Evolutionary conservation across 345 rosid genomes (phyloP).

Genomic region (Limnanthes douglasii): DNA sequence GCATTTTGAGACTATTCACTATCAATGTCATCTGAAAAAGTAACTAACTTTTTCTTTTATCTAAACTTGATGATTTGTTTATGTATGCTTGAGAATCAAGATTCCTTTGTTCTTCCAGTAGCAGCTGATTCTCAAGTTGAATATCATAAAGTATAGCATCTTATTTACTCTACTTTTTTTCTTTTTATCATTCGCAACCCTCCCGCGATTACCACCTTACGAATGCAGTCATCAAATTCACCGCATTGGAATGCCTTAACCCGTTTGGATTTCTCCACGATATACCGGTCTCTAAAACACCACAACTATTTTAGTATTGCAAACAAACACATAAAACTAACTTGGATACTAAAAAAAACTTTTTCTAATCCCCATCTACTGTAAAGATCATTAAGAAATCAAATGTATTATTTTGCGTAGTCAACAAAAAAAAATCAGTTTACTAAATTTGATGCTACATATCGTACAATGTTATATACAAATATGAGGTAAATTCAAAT

Average conservation of each 20-base stretch:
- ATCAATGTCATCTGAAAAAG: constrained; percentile 15
- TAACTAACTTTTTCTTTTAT: too few relatives aligned
- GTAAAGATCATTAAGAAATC: too few relatives aligned
- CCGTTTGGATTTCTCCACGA: constrained; percentile 93
- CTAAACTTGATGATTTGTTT: too few relatives aligned
- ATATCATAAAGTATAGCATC: constrained; percentile 98
- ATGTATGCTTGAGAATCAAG: too few relatives aligned
- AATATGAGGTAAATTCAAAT: too few relatives aligned
- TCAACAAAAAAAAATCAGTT: too few relatives aligned
- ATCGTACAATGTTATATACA: too few relatives aligned
- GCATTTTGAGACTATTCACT: constrained; percentile 23
- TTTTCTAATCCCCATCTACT: too few relatives aligned
- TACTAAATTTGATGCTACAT: too few relatives aligned
- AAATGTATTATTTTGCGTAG: too few relatives aligned
- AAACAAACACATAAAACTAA: background rate
- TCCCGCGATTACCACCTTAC: constrained; percentile 68
- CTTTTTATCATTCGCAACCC: constrained; percentile 76
- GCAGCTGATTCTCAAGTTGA: constrained; percentile 69
- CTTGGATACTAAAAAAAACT: too few relatives aligned
- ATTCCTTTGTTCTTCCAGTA: constrained; percentile 47
- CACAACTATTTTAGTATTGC: background rate
- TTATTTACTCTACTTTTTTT: constrained; percentile 97
- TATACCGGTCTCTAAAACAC: constrained; percentile 82
- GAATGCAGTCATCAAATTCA: constrained; percentile 92
- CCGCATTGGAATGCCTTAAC: constrained; percentile 97